These are phyloP conservation scores for Aspergillus fijiensis DNA, from an alignment of 2,329 filamentous ascomycete genomes.

Conservation along the genomic window DNA sequence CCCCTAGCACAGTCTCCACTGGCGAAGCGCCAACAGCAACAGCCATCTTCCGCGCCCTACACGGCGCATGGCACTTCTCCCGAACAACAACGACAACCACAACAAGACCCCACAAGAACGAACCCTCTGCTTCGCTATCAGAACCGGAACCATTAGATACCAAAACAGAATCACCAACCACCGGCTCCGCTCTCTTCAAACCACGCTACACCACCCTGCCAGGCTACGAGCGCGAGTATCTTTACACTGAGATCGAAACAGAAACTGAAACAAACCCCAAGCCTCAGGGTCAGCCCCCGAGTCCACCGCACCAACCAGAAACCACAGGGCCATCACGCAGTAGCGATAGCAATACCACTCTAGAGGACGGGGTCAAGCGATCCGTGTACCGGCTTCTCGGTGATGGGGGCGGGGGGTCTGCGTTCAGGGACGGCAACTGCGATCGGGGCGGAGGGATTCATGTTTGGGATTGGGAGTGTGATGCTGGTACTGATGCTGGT, in stretches of 20 bases:
- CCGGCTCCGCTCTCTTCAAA: slow-evolving; percentile 64
- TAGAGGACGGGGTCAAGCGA: not conserved
- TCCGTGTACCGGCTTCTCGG: slow-evolving; percentile 18
- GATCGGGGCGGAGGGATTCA: slow-evolving; percentile 12
- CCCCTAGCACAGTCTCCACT: too few relatives aligned
- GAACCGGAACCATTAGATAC: not conserved
- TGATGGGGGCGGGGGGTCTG: not conserved
- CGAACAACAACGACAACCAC: slow-evolving; percentile 39
- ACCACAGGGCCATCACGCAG: too few relatives aligned
- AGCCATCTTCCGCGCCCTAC: slow-evolving; percentile 68
- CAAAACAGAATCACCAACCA: slow-evolving; percentile 29
- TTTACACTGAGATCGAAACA: slow-evolving; percentile 30
- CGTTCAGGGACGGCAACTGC: too few relatives aligned
- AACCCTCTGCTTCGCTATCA: not conserved
- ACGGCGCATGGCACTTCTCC: slow-evolving; percentile 65
- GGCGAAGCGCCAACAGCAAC: slow-evolving; percentile 17
- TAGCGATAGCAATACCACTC: too few relatives aligned
- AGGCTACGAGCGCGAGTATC: slow-evolving; percentile 37
- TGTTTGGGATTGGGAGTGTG: slow-evolving; percentile 14
- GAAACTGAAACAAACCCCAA: not conserved
- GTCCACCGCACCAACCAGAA: too few relatives aligned
- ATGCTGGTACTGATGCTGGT: not conserved
- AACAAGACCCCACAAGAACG: not conserved
- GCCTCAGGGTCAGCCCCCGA: too few relatives aligned
- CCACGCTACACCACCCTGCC: slow-evolving; percentile 57